A percentile compares a stretch with the other conserved stretches of the same genome.
phyloP scores from a whole-genome alignment of 169 alveolate genomes.

The Condylostoma magnum region DNA sequence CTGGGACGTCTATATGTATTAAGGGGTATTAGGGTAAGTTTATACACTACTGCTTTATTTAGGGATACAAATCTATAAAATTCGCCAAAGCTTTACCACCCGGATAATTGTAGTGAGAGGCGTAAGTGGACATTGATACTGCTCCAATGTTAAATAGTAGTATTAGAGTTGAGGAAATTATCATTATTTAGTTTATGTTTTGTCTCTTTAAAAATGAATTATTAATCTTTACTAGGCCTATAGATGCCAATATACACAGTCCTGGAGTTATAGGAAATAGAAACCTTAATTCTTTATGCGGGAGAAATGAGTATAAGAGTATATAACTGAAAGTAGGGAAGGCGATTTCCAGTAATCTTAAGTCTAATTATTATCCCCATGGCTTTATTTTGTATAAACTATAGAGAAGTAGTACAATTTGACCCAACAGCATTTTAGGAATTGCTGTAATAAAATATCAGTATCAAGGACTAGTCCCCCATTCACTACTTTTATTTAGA shows the following conservation, averaged over 20 bases:
- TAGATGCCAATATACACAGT: conserved; percentile 43
- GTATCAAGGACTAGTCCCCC: conserved; percentile 55
- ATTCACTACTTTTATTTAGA: conserved; percentile 48
- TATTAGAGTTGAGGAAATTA: background rate
- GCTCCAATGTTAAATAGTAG: conserved; percentile 6
- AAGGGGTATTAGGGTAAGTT: conserved; percentile 36
- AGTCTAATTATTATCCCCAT: conserved; percentile 27
- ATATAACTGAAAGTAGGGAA: conserved; percentile 41
- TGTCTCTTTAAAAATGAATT: conserved; percentile 4
- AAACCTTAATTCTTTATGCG: conserved; percentile 70
- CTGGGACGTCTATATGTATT: conserved; percentile 46
- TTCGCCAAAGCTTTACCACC: conserved; percentile 44
- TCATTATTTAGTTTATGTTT: conserved; percentile 7
- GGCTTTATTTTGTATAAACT: conserved; percentile 23
- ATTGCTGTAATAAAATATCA: conserved; percentile 58
- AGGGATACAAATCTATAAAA: conserved; percentile 33
- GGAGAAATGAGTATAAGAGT: conserved; percentile 45
- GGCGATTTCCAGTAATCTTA: conserved; percentile 6
- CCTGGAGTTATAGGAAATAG: conserved; percentile 51
- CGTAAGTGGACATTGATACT: conserved; percentile 28
- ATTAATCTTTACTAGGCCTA: conserved; percentile 44
- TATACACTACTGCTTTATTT: background rate
- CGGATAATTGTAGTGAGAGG: conserved; percentile 45
- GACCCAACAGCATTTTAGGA: conserved; percentile 38
- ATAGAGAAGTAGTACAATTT: conserved; percentile 18